Percentiles rank a stretch among this genome's conserved stretches.
Conservation (phyloP, 2,329 filamentous ascomycete species). For the Fusarium brevicatenulatum region DNA sequence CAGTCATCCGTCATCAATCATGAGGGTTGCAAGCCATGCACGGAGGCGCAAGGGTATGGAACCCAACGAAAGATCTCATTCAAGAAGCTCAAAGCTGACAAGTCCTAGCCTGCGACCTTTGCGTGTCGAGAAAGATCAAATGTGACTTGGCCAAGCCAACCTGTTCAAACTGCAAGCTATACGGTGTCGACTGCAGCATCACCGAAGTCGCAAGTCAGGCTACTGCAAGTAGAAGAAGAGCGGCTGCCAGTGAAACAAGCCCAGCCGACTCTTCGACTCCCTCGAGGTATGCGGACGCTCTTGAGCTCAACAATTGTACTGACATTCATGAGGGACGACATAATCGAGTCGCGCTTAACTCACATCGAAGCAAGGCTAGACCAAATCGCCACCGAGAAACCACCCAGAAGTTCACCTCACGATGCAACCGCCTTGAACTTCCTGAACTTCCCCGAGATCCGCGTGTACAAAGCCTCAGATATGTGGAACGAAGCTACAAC, state of each 20-base stretch:
- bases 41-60: neutral
- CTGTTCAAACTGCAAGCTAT: neutral
- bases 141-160: neutral
- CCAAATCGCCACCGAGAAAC: neutral
- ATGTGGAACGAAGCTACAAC: neutral
- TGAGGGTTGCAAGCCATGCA: neutral
- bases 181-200: neutral
- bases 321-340: neutral
- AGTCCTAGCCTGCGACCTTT: neutral
- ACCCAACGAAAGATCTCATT: neutral
- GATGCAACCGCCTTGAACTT: neutral
- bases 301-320: neutral
- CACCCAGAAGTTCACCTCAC: neutral
- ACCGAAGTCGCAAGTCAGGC: neutral
- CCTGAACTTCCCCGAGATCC: neutral
- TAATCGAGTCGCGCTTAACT: neutral
- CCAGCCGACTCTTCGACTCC: neutral
- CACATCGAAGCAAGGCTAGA: neutral
- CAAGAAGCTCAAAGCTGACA: neutral
- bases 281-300: neutral
- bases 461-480: neutral
- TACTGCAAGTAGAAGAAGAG: neutral
- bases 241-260: neutral
- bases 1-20: neutral
- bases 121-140: neutral